phyloP scores from a whole-genome alignment of 495 filamentous ascomycete genomes.

The Neurospora intermedia region DNA sequence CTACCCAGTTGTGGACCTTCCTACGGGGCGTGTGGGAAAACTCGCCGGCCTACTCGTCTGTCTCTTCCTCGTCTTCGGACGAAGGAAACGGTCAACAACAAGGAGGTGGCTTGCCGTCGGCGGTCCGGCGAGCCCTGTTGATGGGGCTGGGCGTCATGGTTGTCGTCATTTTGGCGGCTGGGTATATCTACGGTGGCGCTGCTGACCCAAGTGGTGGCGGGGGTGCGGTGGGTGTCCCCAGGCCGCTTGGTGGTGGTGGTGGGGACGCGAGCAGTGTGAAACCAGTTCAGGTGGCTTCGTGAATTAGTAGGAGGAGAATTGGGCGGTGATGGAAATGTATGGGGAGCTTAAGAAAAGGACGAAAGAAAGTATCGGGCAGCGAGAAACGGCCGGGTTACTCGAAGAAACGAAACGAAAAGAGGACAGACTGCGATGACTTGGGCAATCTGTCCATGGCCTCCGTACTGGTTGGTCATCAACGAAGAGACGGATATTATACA shows the following conservation, averaged over 20 bases:
- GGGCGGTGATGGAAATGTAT: not conserved
- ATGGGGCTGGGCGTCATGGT: conserved; percentile 43
- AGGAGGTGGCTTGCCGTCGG: conserved; percentile 39
- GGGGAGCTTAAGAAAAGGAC: not conserved
- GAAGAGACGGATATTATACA: not conserved
- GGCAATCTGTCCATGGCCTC: not conserved
- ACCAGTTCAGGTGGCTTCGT: not conserved
- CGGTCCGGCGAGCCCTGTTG: conserved; percentile 54
- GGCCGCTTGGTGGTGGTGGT: not conserved
- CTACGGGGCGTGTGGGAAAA: conserved; percentile 40
- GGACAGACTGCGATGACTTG: not conserved
- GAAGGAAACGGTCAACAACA: not conserved
- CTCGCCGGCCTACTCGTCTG: not conserved
- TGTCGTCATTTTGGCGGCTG: conserved; percentile 42
- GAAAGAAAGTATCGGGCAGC: not conserved
- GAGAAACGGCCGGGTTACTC: not conserved
- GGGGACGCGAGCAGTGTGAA: not conserved
- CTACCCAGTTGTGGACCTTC: conserved; percentile 47
- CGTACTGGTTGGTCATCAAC: not conserved
- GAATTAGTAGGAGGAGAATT: not conserved
- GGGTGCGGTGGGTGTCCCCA: not conserved
- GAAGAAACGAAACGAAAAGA: not conserved
- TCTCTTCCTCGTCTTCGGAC: conserved; percentile 23
- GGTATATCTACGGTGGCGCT: conserved; percentile 12
- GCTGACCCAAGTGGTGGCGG: not conserved